A percentile compares a stretch with the other conserved stretches of the same genome.
Conservation (phyloP, 176 grass and related monocot genomes). For the Musa beccarii region DNA sequence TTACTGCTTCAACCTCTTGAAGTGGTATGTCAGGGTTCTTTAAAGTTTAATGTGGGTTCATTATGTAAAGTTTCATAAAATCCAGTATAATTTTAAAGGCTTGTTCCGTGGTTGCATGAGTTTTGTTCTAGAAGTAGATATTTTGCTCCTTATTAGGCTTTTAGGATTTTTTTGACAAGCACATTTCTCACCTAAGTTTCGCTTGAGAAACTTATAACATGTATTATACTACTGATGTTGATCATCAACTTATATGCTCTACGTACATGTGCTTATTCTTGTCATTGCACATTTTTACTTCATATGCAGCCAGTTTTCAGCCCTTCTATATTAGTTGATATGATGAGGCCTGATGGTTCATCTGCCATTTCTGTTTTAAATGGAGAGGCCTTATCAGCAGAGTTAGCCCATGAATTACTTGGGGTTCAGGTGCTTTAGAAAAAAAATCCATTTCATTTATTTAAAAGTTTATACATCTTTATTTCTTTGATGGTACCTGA, state of each 20-base stretch:
- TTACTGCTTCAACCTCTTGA: no score
- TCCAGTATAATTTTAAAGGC: no score
- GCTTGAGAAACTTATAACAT: no score
- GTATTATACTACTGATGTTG: background rate
- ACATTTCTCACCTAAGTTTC: no score
- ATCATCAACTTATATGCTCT: conserved; percentile 5
- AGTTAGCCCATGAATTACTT: conserved; percentile 87
- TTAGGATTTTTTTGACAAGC: no score
- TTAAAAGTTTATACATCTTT: conserved; percentile 4
- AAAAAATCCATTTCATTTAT: conserved; percentile 6
- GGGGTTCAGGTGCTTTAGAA: conserved; percentile 73
- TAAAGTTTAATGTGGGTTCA: no score
- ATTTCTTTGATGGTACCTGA: conserved; percentile 29
- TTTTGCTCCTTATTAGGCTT: no score
- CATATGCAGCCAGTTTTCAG: conserved; percentile 77
- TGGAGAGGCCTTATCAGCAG: conserved; percentile 63
- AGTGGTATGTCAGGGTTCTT: no score
- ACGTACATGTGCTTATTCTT: conserved; percentile 1
- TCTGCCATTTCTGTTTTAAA: conserved; percentile 61
- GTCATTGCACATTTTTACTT: background rate
- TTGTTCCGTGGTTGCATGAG: no score
- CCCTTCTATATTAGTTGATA: conserved; percentile 70
- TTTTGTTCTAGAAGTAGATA: no score
- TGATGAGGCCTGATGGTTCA: conserved; percentile 83
- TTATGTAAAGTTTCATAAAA: no score